These are phyloP conservation scores for Stramenopiles sp. DNA, from an alignment of 352 stramenopile genomes.

Conservation along the genomic window DNA sequence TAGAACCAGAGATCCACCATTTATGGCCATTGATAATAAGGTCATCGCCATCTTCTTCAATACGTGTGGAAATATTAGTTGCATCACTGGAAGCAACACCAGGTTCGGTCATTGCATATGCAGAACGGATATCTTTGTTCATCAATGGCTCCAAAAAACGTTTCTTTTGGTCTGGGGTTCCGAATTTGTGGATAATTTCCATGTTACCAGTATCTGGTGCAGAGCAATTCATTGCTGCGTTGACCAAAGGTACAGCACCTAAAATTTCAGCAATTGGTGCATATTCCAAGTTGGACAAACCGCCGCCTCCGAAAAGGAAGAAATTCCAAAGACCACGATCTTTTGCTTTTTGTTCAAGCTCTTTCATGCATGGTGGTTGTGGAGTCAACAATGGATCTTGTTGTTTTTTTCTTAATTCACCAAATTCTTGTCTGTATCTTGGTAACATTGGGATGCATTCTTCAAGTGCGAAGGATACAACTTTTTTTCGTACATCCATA, in stretches of 20 bases:
- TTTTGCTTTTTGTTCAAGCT: no score
- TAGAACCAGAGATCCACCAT: constrained; percentile 85
- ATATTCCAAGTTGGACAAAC: constrained; percentile 67
- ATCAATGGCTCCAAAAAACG: constrained; percentile 74
- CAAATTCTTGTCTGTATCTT: no score
- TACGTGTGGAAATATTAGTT: constrained; percentile 71
- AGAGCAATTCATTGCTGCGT: constrained; percentile 87
- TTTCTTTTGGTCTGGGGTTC: constrained; percentile 38
- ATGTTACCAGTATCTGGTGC: constrained; percentile 95
- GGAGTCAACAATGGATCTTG: no score
- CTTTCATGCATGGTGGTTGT: no score
- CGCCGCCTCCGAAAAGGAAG: no score
- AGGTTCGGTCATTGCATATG: constrained; percentile 92
- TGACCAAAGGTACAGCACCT: constrained; percentile 63
- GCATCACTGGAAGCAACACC: constrained; percentile 80
- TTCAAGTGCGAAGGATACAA: no score
- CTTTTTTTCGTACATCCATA: no score
- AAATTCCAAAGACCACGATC: no score
- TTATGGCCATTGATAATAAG: constrained; percentile 84
- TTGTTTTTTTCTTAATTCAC: no score
- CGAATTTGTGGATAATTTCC: constrained; percentile 82
- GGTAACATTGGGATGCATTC: no score
- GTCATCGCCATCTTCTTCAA: constrained; percentile 36
- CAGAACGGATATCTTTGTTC: constrained; percentile 69
- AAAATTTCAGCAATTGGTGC: constrained; percentile 84